Evolutionary conservation across 1,139 yeast species (phyloP), one percentile per base, ranked within the genome.

Genomic region (Geotrichum cucujoidarum): DNA sequence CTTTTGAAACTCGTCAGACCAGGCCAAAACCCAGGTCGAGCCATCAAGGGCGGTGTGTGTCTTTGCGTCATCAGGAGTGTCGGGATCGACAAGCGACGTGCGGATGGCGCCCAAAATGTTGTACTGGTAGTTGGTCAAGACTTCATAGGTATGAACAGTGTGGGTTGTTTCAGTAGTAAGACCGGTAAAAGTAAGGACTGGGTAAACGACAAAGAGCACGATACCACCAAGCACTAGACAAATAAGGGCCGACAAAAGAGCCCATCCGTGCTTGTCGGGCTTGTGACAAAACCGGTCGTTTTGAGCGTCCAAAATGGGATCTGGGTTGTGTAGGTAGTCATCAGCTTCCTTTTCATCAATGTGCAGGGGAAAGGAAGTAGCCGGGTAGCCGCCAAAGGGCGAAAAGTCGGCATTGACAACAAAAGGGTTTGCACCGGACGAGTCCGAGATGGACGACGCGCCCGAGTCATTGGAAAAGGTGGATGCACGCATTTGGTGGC

Each of bases 381-480:
- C 92, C 1, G 97, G 96, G 65, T 86, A 89, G 10, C 96, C 97
- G 48, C 97, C 97, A 70, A 89, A 89, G 1, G 97, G 97, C 45
- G 89, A 80, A 43, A 69, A 70, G 53, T 70, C 74, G 3, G 71
- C 69, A 53, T 67, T 66, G 33, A 64, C 65, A 27, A 62, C 62
- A 54, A 62, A 63, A 14, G 66, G 65, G 48, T 61, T 61, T 10
- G 43, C 43, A 3, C n/a, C 18, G 2, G 43, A 39, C 5, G 43
- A 39, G 34, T 39, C 43, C 32, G 64, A 60, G 30, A 60, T 54
- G 16, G 58, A 48, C 1, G 63, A 58, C 13, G 61, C 54, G 5
- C 38, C 38, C n/a, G 38, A 35, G 4, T 53, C 57, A 38, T 59
- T 62, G 2, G 63, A 58, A 38, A 60, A 48, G 16, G 61, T 51